Evolutionary conservation across 2,329 filamentous ascomycete species (phyloP).

Genomic region (Emergomyces africanus): DNA sequence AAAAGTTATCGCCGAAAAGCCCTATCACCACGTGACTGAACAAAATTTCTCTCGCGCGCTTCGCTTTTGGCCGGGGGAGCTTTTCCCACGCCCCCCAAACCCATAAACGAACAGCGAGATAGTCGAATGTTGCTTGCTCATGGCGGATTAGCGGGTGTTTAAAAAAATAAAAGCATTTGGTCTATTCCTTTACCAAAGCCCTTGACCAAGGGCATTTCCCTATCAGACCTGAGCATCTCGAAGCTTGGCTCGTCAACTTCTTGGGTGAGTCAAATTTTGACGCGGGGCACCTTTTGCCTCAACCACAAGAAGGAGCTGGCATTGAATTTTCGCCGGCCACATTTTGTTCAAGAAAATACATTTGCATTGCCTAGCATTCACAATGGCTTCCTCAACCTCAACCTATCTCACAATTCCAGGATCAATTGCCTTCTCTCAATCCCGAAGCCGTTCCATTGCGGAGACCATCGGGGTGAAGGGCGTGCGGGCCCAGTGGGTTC

Average conservation of each 20-base stretch:
- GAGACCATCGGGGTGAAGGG: constrained; percentile 30
- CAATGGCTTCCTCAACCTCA: constrained; percentile 23
- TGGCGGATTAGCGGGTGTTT: not conserved
- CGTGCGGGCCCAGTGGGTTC: constrained; percentile 38
- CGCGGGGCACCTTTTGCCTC: not conserved
- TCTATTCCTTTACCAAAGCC: not conserved
- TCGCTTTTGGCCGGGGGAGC: not conserved
- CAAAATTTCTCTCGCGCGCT: constrained; percentile 1
- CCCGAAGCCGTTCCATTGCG: constrained; percentile 32
- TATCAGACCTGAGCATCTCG: not conserved
- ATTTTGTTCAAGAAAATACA: not conserved
- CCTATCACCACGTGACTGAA: not conserved
- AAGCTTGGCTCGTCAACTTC: not conserved
- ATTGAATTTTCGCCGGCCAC: not conserved
- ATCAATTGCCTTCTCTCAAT: constrained; percentile 34
- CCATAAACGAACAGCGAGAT: not conserved
- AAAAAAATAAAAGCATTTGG: not conserved
- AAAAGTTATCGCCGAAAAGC: too few species aligned
- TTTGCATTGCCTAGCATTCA: constrained; percentile 8
- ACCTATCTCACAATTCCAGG: constrained; percentile 27
- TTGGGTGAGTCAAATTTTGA: not conserved
- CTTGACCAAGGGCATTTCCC: not conserved
- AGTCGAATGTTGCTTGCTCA: not conserved
- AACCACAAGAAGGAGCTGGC: too few species aligned
- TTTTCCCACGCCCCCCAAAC: not conserved